Conservation (phyloP, 75 land plant species). For the Selaginella tamariscina region DNA sequence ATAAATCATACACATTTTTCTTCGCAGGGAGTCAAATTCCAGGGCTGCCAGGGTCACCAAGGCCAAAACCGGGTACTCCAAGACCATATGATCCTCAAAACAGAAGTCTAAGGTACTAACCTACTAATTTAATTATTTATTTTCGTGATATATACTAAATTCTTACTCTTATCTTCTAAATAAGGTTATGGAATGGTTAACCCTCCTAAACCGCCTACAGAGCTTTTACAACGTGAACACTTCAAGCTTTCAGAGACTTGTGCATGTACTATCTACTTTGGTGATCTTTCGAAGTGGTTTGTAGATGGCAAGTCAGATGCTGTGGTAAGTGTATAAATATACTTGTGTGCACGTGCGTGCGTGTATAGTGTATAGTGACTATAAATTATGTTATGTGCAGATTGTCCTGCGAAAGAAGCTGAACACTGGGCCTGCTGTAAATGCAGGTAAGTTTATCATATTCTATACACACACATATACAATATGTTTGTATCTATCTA, state of each 20-base stretch:
- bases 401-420: neutral
- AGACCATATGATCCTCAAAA: neutral
- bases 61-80: neutral
- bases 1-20: too few relatives aligned
- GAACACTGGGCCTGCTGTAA: neutral
- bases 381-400: too few relatives aligned
- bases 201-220: neutral
- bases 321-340: conserved; percentile 19
- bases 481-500: neutral
- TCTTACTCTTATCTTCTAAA: too few relatives aligned
- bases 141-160: too few relatives aligned
- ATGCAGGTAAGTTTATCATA: neutral
- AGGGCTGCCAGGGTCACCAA: neutral
- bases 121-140: too few relatives aligned
- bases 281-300: conserved; percentile 24
- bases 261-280: neutral
- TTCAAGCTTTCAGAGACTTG: neutral
- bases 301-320: conserved; percentile 25
- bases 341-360: too few relatives aligned
- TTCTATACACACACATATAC: neutral
- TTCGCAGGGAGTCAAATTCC: neutral
- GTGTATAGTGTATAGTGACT: too few relatives aligned
- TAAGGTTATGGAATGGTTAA: neutral
- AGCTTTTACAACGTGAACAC: neutral
- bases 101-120: neutral